These are phyloP conservation scores for Zoysia pacifica DNA, from an alignment of 176 grass and related monocot species.

Conservation along the genomic window DNA sequence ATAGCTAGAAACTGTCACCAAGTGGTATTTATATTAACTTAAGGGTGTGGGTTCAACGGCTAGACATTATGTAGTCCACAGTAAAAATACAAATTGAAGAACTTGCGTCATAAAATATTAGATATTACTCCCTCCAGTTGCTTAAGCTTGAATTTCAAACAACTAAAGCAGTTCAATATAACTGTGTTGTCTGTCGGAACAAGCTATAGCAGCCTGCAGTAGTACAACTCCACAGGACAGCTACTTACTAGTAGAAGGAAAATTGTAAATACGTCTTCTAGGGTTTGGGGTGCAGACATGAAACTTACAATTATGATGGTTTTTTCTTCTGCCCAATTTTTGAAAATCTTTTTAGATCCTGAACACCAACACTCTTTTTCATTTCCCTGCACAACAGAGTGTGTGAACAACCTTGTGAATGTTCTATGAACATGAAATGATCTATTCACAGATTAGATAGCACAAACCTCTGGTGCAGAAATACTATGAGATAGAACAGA, in stretches of 20 bases:
- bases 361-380: slow-evolving; percentile 52
- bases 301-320: slow-evolving; percentile 56
- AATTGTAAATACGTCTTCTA: background rate
- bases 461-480: slow-evolving; percentile 84
- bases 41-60: too few species aligned
- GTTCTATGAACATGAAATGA: slow-evolving; percentile 11
- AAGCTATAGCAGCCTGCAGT: background rate
- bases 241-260: slow-evolving; percentile 7
- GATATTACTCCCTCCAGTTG: background rate
- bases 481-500: slow-evolving; percentile 89
- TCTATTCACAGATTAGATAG: slow-evolving; percentile 22
- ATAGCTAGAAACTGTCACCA: too few species aligned
- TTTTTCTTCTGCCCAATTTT: slow-evolving; percentile 74
- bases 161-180: background rate
- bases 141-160: background rate
- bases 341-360: slow-evolving; percentile 73
- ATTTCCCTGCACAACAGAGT: slow-evolving; percentile 65
- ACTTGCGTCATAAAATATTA: too few species aligned
- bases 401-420: slow-evolving; percentile 26
- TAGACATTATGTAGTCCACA: too few species aligned
- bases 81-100: too few species aligned
- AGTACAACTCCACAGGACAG: slow-evolving; percentile 2
- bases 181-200: background rate
- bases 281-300: background rate
- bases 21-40: too few species aligned